Evolutionary conservation across 2,329 filamentous ascomycete genomes (phyloP), one percentile per base, ranked within the genome.

Genomic region (Cytospora mali): DNA sequence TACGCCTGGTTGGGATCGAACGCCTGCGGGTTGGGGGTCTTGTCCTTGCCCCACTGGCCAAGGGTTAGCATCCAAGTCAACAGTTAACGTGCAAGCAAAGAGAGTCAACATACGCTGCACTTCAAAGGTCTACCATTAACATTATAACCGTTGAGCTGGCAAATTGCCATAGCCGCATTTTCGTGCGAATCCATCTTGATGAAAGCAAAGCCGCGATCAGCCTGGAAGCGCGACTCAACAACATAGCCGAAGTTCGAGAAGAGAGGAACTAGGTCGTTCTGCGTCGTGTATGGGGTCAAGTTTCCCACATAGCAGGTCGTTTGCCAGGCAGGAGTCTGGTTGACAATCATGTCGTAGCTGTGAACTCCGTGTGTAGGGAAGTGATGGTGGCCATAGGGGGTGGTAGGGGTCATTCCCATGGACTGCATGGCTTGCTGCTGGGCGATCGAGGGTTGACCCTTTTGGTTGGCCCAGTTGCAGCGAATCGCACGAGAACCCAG

Each of bases 391-490:
- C 94, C 95, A 72, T 93, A 99, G 14, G 94, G 93, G 53, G 93
- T 97, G 31, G 94, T 97, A 6, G 95, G 95, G 28, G 94, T 97
- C 90, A 99, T 93, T 74, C 95, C 95, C 92, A 98, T 97, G 64
- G 93, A 90, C 66, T 90, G 90, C 92, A 99, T 95, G 42, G 93
- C 92, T 77, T 96, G 92, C 79, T 98, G 95, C 80, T 99, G 94
- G 55, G 93, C 93, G 76, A 98, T 97, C 2, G 95, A 98, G 62
- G 95, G 95, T 74, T 99, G 95, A n/a, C 95, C 95, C 83, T 99
- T 99, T 75, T 99, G 95, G 81, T 99, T 99, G 65, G 95, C 95
- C 95, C 95, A 99, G 83, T 99, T 99, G 85, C 94, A 98, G 70
- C 95, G 93, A 74, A 99, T 99, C 48, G 95, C 95, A 68, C 95